Base-by-base conservation (phyloP, 257 asterid genomes). In the Solanum rostratum region DNA sequence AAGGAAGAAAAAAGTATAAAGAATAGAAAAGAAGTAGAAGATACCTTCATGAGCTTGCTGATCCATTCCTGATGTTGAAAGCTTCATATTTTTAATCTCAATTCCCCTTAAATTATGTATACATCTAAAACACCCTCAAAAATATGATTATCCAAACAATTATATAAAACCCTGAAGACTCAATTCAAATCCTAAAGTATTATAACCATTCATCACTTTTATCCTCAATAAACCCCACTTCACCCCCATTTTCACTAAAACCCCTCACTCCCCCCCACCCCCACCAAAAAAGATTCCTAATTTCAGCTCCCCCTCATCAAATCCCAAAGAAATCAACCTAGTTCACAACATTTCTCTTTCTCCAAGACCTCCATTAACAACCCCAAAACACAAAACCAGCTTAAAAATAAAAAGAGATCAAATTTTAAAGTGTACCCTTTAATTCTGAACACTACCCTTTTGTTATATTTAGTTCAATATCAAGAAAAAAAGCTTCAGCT, bases 51-150 rank as follows among this genome's bases (percentile, higher is more conserved):
- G 90, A 86, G 87, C 50, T 71, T 89, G 93, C 90, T 91, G 93
- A 91, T 91, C 87, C 85, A 91, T 81, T 65, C 93, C 90, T 91
- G 93, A 91, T 88, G 93, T 84, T 89, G 93, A 91, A 91, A 91
- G 87, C 92, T 91, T 91, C 93, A 91, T 90, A 50, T 57, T 89
- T 81, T 82, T 50, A 54, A 39, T 66, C 88, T 79, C 62, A 55
- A 19, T 55, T 55, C 2, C 6, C 87, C 82, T 87, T 87, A 71
- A 87, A 80, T 41, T 84, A 76, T 57, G 10, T 80, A 27, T 20
- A 37, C 84, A 83, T 66, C 52, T 70, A 60, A 79, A 87, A 24
- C 59, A 78, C 82, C 63, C 46, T 78, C 53, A 50, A 62, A 89
- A 81, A 46, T 85, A 86, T 59, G 65, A 62, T 85, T 83, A 54